Conservation (phyloP, 2,329 filamentous ascomycete genomes). For the Lachnellula subtilissima region DNA sequence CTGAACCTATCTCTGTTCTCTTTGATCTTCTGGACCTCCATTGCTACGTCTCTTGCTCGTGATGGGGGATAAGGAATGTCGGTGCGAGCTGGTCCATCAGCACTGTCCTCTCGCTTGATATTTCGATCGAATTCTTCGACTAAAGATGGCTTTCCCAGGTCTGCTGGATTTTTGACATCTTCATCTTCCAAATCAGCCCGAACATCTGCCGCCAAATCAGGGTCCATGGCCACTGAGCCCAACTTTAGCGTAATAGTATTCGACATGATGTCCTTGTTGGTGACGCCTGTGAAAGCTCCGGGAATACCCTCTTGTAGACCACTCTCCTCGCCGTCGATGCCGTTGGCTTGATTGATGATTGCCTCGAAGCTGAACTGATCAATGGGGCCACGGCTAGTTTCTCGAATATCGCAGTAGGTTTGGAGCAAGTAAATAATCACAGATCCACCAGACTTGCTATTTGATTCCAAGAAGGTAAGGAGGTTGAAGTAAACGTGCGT, state of each 20-base stretch:
- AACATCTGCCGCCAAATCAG: constrained; percentile 77
- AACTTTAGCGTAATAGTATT: constrained; percentile 61
- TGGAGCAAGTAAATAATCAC: constrained; percentile 72
- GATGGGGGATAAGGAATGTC: constrained; percentile 85
- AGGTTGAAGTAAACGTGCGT: constrained; percentile 76
- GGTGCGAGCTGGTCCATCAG: constrained; percentile 72
- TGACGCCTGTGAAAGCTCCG: constrained; percentile 55
- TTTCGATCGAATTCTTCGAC: constrained; percentile 84
- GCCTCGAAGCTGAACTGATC: constrained; percentile 60
- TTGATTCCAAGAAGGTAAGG: constrained; percentile 84
- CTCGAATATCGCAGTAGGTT: constrained; percentile 52
- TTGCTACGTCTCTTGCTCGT: constrained; percentile 80
- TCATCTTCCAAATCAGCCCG: constrained; percentile 82
- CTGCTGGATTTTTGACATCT: constrained; percentile 71
- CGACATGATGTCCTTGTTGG: constrained; percentile 56
- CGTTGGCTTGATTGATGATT: constrained; percentile 51
- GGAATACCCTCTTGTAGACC: constrained; percentile 59
- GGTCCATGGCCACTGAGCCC: constrained; percentile 78
- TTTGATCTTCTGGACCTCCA: constrained; percentile 90
- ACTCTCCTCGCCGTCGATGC: constrained; percentile 56
- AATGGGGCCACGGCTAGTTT: constrained; percentile 56
- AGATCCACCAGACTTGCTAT: constrained; percentile 72
- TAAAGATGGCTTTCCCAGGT: constrained; percentile 64
- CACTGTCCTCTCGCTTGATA: constrained; percentile 83
- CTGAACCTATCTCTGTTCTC: constrained; percentile 90